Evolutionary conservation across 805 yeast genomes (phyloP).

Genomic region (Kazachstania taianensis): DNA sequence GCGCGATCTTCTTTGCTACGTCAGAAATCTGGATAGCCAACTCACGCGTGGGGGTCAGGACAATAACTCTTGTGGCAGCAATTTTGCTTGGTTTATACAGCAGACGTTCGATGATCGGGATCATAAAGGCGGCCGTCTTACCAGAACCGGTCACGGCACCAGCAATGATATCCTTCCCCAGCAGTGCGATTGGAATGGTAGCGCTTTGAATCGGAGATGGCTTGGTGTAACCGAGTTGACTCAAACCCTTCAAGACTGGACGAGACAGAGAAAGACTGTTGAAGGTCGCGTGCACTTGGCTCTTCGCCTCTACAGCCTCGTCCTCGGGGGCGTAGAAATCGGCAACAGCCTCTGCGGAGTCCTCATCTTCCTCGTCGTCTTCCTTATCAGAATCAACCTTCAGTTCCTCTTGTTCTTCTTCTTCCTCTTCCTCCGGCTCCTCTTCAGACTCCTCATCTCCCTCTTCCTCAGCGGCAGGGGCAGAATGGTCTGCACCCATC

Average conservation of each 20-base stretch:
- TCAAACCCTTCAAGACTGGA: slow-evolving; percentile 77
- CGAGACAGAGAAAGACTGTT: slow-evolving; percentile 75
- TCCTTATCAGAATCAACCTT: slow-evolving; percentile 15
- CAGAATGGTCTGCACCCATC: slow-evolving; percentile 29
- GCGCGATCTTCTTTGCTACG: slow-evolving; percentile 79
- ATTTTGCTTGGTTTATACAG: slow-evolving; percentile 78
- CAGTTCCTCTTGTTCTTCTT: slow-evolving; percentile 25
- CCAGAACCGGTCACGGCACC: slow-evolving; percentile 99
- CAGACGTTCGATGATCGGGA: slow-evolving; percentile 88
- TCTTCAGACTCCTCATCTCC: slow-evolving; percentile 19
- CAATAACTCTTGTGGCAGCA: slow-evolving; percentile 83
- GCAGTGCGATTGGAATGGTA: slow-evolving; percentile 81
- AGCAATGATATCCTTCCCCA: slow-evolving; percentile 95
- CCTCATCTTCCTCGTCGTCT: slow-evolving; percentile 24
- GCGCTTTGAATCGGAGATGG: slow-evolving; percentile 95
- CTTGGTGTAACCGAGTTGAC: slow-evolving; percentile 68
- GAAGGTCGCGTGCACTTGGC: slow-evolving; percentile 51
- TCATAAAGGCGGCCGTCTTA: slow-evolving; percentile 96
- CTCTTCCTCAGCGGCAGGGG: slow-evolving; percentile 22
- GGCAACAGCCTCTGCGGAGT: slow-evolving; percentile 70
- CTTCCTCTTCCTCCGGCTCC: slow-evolving; percentile 22
- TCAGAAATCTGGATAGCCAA: slow-evolving; percentile 92
- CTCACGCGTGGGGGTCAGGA: slow-evolving; percentile 94
- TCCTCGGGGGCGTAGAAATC: slow-evolving; percentile 56
- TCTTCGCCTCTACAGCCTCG: slow-evolving; percentile 45